A percentile compares a stretch with the other conserved stretches of the same genome.
Evolutionary conservation across 257 asterid genomes (phyloP).

Genomic region (Ocimum tenuiflorum): DNA sequence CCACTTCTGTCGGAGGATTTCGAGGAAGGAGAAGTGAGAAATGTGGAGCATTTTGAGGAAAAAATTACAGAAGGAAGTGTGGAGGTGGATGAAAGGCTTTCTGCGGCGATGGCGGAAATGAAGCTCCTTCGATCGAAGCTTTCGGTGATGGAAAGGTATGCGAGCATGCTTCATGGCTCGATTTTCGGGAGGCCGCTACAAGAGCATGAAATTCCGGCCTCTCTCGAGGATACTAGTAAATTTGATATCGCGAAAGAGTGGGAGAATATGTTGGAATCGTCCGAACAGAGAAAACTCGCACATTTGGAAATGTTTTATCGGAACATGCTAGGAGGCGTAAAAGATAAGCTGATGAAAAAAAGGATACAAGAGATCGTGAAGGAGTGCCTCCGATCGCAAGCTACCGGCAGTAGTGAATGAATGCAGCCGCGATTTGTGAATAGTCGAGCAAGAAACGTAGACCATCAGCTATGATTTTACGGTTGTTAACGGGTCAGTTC

Average conservation of each 20-base stretch:
- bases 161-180: constrained; percentile 72
- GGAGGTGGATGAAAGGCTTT: constrained; percentile 45
- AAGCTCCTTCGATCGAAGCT: constrained; percentile 49
- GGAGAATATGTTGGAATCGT: constrained; percentile 78
- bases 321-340: constrained; percentile 68
- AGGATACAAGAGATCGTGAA: constrained; percentile 56
- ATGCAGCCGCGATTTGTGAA: background rate
- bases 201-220: constrained; percentile 54
- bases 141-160: constrained; percentile 53
- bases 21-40: constrained; percentile 10
- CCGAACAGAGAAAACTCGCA: constrained; percentile 49
- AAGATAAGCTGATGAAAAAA: constrained; percentile 69
- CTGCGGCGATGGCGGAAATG: constrained; percentile 57
- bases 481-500: constrained; percentile 12
- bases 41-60: constrained; percentile 7
- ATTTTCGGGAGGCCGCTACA: constrained; percentile 66
- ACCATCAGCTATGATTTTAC: background rate
- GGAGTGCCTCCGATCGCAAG: constrained; percentile 44
- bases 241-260: constrained; percentile 70
- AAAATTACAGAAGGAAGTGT: constrained; percentile 30
- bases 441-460: background rate
- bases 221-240: constrained; percentile 34
- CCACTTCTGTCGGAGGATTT: constrained; percentile 48
- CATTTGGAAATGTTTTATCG: constrained; percentile 67
- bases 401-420: constrained; percentile 17